Percentiles rank a stretch among this genome's conserved stretches.
Conservation (phyloP, 768 basidiomycete genomes). For the Obba rivulosa region DNA sequence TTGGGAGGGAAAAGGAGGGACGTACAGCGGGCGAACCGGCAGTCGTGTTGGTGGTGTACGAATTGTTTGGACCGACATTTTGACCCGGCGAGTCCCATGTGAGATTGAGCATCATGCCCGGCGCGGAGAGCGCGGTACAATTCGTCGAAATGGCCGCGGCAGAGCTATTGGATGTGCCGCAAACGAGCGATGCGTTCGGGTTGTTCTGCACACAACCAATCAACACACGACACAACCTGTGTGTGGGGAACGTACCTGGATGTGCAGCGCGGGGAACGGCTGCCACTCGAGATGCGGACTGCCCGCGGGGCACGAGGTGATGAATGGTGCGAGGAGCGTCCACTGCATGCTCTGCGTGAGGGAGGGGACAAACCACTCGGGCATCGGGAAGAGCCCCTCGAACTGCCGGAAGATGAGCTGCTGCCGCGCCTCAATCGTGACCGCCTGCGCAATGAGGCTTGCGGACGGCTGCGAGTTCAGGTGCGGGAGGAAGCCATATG, state of each 20-base stretch:
- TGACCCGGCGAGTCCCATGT: conserved; percentile 54
- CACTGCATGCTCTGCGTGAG: conserved; percentile 61
- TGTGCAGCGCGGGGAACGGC: conserved; percentile 51
- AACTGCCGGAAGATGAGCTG: conserved; percentile 64
- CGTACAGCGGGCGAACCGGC: conserved; percentile 36
- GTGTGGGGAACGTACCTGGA: conserved; percentile 30
- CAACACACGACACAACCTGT: neutral
- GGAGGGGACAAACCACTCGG: conserved; percentile 48
- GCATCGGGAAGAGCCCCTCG: conserved; percentile 57
- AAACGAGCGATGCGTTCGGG: conserved; percentile 19
- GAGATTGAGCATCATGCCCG: conserved; percentile 41
- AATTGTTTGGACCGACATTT: conserved; percentile 42
- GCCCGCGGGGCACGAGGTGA: conserved; percentile 44
- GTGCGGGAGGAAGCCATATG: conserved; percentile 61
- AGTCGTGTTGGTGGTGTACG: conserved; percentile 45
- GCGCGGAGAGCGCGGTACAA: conserved; percentile 42
- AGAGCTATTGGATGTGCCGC: conserved; percentile 26
- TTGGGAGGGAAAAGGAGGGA: neutral
- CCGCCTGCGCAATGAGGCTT: conserved; percentile 46
- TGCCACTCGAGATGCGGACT: conserved; percentile 48
- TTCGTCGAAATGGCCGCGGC: conserved; percentile 50
- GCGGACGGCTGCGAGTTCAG: conserved; percentile 53
- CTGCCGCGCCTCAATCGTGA: conserved; percentile 59
- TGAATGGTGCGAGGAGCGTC: conserved; percentile 52
- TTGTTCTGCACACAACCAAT: conserved; percentile 23